phyloP scores from a whole-genome alignment of 2,329 filamentous ascomycete species.

The Sarocladiaceae sp. region DNA sequence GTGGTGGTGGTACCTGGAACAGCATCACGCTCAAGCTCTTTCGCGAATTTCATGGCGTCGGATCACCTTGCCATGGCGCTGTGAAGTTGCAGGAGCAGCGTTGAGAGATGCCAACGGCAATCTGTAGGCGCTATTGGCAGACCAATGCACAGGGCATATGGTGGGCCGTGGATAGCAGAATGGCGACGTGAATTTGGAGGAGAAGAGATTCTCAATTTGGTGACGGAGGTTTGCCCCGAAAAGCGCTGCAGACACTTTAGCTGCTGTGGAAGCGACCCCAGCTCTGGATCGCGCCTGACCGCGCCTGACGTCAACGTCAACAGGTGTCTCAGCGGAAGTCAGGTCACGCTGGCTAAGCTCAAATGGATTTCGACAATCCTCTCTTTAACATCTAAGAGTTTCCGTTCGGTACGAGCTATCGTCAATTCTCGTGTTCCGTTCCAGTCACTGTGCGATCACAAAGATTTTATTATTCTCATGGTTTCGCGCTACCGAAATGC shows the following conservation, averaged over 20 bases:
- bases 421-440: no score
- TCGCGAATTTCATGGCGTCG: slow-evolving; percentile 59
- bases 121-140: not conserved
- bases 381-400: no score
- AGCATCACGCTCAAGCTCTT: slow-evolving; percentile 80
- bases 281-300: not conserved
- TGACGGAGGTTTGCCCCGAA: not conserved
- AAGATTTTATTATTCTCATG: no score
- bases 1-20: slow-evolving; percentile 61
- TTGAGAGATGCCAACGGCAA: not conserved
- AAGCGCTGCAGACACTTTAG: no score
- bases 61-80: not conserved
- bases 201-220: not conserved
- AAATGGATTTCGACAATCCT: no score
- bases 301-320: not conserved
- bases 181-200: not conserved
- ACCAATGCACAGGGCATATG: not conserved
- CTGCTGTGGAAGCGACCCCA: no score
- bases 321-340: no score
- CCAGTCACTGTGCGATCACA: no score
- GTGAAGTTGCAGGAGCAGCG: not conserved
- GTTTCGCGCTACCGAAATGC: no score
- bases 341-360: no score
- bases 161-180: not conserved
- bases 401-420: no score